Conservation (phyloP, 108 stramenopile species). For the Cyclotella kingstonii region DNA sequence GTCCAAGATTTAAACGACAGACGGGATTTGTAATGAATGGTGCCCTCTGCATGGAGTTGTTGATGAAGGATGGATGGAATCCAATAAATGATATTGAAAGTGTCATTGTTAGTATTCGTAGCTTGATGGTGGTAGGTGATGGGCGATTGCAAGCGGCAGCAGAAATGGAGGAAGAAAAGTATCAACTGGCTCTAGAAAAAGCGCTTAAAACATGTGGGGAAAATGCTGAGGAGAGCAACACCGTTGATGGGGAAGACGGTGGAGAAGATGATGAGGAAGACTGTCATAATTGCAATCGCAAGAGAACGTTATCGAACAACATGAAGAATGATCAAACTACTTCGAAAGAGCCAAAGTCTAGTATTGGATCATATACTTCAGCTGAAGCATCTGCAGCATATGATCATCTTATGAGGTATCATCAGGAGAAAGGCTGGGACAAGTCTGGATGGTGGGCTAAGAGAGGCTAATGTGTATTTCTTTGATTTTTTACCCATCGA, state of each 20-base stretch:
- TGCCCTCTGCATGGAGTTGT: slow-evolving; percentile 90
- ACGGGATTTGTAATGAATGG: slow-evolving; percentile 95
- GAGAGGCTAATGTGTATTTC: slow-evolving; percentile 73
- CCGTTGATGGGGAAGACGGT: slow-evolving; percentile 6
- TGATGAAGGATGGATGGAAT: slow-evolving; percentile 93
- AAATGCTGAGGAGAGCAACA: slow-evolving; percentile 18
- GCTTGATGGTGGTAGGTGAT: slow-evolving; percentile 88
- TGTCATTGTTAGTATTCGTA: slow-evolving; percentile 90
- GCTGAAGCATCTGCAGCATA: slow-evolving; percentile 77
- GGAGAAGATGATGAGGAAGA: slow-evolving; percentile 27
- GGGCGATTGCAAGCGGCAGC: slow-evolving; percentile 73
- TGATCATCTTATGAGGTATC: slow-evolving; percentile 77
- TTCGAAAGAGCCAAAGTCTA: slow-evolving; percentile 13
- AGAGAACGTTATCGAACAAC: slow-evolving; percentile 26
- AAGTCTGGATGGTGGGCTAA: slow-evolving; percentile 81
- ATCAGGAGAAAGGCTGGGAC: slow-evolving; percentile 90
- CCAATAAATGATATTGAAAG: slow-evolving; percentile 92
- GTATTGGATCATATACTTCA: slow-evolving; percentile 52
- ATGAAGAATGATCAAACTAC: slow-evolving; percentile 10
- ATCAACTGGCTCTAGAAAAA: slow-evolving; percentile 18
- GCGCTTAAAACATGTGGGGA: slow-evolving; percentile 9
- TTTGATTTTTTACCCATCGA: too few species aligned
- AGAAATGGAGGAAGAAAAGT: slow-evolving; percentile 48
- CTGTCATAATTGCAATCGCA: slow-evolving; percentile 26
- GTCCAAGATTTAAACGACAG: slow-evolving; percentile 85